Conservation (phyloP, 306 rosid species). For the Trifolium subterraneum region DNA sequence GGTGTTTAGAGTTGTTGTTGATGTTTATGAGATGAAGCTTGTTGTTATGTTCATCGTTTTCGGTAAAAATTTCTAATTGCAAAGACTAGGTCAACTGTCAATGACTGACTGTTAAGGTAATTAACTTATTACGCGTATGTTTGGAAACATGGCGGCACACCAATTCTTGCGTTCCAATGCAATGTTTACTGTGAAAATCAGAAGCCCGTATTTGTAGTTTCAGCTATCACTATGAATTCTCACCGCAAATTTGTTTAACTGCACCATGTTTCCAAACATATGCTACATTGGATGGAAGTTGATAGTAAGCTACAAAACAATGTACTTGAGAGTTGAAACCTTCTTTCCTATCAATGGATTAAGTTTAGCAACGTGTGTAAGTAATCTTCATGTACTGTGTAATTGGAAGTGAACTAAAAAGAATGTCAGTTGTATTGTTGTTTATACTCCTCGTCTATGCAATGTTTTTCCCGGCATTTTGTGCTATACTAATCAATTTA, state of each 20-base stretch:
- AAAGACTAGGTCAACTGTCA: constrained; percentile 28
- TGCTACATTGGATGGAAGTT: not conserved
- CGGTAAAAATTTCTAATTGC: not conserved
- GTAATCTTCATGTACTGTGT: not conserved
- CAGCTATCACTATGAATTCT: not conserved
- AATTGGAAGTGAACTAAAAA: not conserved
- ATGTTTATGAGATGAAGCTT: constrained; percentile 6
- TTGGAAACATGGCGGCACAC: not conserved
- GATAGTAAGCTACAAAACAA: not conserved
- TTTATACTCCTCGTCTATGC: constrained; percentile 1
- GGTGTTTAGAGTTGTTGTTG: constrained; percentile 14
- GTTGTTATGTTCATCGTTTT: not conserved
- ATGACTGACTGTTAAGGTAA: not conserved
- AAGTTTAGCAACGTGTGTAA: not conserved
- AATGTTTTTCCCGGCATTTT: not conserved
- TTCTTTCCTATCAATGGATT: not conserved
- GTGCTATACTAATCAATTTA: not conserved
- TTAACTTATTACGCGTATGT: not conserved
- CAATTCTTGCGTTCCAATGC: not conserved
- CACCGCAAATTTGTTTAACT: no score
- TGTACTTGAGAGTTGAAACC: constrained; percentile 29
- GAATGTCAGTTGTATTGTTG: not conserved
- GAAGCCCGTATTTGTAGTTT: not conserved
- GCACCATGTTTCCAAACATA: not conserved
- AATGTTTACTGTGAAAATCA: not conserved